These are phyloP conservation scores for Cupressus sempervirens DNA, from an alignment of 75 land plant species.

Conservation along the genomic window DNA sequence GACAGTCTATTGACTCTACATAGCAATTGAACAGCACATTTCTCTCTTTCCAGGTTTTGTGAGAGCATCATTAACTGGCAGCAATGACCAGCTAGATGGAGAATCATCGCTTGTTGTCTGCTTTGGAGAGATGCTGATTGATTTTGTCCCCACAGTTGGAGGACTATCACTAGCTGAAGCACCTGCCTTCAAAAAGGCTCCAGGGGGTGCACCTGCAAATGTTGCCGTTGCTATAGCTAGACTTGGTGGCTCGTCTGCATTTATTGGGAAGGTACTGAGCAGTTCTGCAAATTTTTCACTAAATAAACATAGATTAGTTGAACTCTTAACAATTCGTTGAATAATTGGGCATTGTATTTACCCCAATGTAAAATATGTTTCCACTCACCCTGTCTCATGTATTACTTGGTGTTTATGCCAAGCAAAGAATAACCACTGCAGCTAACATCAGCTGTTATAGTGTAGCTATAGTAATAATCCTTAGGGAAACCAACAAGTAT, in stretches of 20 bases:
- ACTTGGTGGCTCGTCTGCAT: constrained; percentile 75
- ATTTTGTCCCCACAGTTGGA: constrained; percentile 78
- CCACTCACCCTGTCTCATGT: not conserved
- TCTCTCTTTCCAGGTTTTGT: not conserved
- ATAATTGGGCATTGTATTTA: not conserved
- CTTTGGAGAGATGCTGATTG: constrained; percentile 83
- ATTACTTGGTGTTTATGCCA: not conserved
- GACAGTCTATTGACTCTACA: not conserved
- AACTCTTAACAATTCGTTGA: not conserved
- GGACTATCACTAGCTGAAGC: constrained; percentile 86
- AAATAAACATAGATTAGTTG: not conserved
- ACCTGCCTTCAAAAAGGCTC: constrained; percentile 77
- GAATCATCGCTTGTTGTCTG: constrained; percentile 52
- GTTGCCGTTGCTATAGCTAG: constrained; percentile 72
- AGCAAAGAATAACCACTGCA: not conserved
- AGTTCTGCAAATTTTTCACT: not conserved
- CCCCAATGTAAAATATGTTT: not conserved
- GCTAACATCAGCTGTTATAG: not conserved
- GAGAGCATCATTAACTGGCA: not conserved
- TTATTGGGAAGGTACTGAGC: constrained; percentile 64
- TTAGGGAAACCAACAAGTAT: not conserved
- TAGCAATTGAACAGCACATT: not conserved
- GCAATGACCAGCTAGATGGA: not conserved
- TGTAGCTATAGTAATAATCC: not conserved
- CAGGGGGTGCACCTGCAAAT: constrained; percentile 93